Percentiles rank a stretch among this genome's conserved stretches.
Conservation (phyloP, 2,329 filamentous ascomycete species). For the Colletotrichum lentis region DNA sequence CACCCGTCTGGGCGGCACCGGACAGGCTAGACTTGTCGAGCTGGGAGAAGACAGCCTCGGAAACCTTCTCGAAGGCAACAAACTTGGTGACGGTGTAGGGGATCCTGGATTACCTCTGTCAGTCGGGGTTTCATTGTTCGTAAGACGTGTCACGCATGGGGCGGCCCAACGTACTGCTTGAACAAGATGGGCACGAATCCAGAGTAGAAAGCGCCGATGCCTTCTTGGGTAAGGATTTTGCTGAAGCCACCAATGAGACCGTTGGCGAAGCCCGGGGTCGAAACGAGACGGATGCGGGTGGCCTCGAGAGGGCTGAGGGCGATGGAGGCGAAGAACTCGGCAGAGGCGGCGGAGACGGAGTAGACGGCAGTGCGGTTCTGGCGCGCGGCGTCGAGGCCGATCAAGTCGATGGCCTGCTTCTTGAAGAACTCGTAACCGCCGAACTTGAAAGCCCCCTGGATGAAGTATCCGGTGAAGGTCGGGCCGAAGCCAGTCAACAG, state of each 20-base stretch:
- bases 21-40: conserved; percentile 77
- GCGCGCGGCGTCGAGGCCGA: conserved; percentile 79
- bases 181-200: conserved; percentile 88
- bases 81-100: conserved; percentile 96
- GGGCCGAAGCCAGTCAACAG: conserved; percentile 85
- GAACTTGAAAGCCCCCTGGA: conserved; percentile 92
- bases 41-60: conserved; percentile 72
- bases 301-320: conserved; percentile 91
- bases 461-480: conserved; percentile 89
- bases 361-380: conserved; percentile 84
- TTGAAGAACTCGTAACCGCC: conserved; percentile 97
- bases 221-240: conserved; percentile 85
- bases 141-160: not conserved
- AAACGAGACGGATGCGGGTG: conserved; percentile 91
- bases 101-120: conserved; percentile 62
- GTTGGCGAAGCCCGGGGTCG: conserved; percentile 82
- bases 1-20: conserved; percentile 73
- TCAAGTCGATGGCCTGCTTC: conserved; percentile 81
- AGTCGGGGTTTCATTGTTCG: not conserved
- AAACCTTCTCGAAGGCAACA: conserved; percentile 90
- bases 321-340: conserved; percentile 77
- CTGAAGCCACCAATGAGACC: conserved; percentile 80
- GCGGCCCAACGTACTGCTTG: conserved; percentile 69
- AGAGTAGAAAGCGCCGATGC: conserved; percentile 86
- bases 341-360: conserved; percentile 71